These are phyloP conservation scores for Xylariaceae sp. DNA, from an alignment of 2,329 filamentous ascomycete genomes.

Conservation along the genomic window DNA sequence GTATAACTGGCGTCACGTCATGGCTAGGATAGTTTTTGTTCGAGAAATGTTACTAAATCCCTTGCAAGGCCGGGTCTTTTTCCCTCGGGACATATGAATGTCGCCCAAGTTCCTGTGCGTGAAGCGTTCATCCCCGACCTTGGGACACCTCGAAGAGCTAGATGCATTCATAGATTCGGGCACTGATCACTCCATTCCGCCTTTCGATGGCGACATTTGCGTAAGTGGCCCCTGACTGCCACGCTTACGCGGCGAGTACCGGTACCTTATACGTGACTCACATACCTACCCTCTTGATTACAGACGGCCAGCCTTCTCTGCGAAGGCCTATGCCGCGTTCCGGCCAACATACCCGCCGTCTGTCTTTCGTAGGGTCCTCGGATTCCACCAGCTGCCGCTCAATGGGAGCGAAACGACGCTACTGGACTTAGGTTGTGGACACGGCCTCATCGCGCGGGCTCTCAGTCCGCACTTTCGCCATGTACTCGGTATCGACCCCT, in stretches of 20 bases:
- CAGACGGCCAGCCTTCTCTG: constrained; percentile 52
- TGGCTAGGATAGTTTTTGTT: neutral
- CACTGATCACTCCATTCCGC: neutral
- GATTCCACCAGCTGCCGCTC: constrained; percentile 42
- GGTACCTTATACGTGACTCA: neutral
- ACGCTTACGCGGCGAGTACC: constrained; percentile 4
- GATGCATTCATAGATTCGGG: neutral
- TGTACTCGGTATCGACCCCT: constrained; percentile 52
- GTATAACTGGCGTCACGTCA: neutral
- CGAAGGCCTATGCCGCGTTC: constrained; percentile 53
- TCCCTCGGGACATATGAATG: neutral
- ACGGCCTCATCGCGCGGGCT: constrained; percentile 51
- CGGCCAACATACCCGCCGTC: constrained; percentile 52
- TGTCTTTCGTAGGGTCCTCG: constrained; percentile 49
- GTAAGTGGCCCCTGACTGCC: constrained; percentile 29
- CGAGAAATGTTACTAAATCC: neutral
- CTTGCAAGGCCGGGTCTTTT: neutral
- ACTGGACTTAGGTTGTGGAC: constrained; percentile 60
- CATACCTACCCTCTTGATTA: constrained; percentile 16
- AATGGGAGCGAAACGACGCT: constrained; percentile 27
- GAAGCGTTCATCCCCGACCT: neutral
- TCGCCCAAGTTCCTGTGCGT: neutral
- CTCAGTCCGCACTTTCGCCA: constrained; percentile 48
- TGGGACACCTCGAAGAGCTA: neutral
- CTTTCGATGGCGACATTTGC: constrained; percentile 44